Conservation (phyloP, 2,329 filamentous ascomycete genomes). For the Aspergillus pseudotamarii region DNA sequence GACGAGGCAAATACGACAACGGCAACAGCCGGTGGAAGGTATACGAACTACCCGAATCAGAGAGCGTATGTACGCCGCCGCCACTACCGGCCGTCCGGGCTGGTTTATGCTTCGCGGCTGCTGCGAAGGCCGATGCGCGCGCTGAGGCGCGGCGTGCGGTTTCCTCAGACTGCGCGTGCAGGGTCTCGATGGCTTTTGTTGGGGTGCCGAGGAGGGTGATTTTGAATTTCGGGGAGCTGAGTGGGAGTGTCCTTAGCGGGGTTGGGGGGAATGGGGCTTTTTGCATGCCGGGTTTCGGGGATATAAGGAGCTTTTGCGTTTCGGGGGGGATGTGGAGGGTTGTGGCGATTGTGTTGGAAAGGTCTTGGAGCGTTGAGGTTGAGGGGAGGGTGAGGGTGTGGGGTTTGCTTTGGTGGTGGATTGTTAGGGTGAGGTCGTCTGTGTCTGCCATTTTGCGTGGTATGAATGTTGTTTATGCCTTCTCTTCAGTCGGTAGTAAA, state of each 20-base stretch:
- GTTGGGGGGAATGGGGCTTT: slow-evolving; percentile 48
- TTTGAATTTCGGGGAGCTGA: slow-evolving; percentile 44
- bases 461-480: neutral
- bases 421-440: slow-evolving; percentile 44
- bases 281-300: slow-evolving; percentile 51
- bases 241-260: slow-evolving; percentile 33
- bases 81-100: slow-evolving; percentile 11
- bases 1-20: slow-evolving; percentile 74
- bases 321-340: slow-evolving; percentile 42
- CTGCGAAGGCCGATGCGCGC: slow-evolving; percentile 29
- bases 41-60: slow-evolving; percentile 61
- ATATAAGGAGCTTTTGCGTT: slow-evolving; percentile 50
- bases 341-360: slow-evolving; percentile 37
- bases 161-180: slow-evolving; percentile 41
- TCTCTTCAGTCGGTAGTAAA: neutral
- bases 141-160: slow-evolving; percentile 33
- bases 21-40: slow-evolving; percentile 80
- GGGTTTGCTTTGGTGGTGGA: slow-evolving; percentile 59
- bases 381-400: slow-evolving; percentile 52
- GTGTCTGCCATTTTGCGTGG: neutral
- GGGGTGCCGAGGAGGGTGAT: slow-evolving; percentile 51
- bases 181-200: slow-evolving; percentile 43
- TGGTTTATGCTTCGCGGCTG: slow-evolving; percentile 20
- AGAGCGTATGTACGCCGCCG: slow-evolving; percentile 33
- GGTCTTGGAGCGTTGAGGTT: slow-evolving; percentile 54